A percentile compares a stretch with the other conserved stretches of the same genome.
Conservation (phyloP, 371 early-diverging fungal species). For the Actinomucor elegans region DNA sequence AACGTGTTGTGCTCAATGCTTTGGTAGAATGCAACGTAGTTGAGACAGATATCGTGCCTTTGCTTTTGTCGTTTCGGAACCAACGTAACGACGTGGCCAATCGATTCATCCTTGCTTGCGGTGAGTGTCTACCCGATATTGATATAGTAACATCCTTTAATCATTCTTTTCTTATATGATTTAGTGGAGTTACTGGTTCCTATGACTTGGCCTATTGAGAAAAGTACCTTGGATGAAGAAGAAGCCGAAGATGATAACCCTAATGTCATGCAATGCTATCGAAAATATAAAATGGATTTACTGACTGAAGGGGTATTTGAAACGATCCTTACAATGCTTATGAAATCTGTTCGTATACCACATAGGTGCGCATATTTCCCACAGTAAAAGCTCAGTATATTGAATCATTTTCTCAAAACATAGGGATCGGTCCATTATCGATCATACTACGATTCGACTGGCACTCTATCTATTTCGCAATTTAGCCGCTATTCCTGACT, state of each 20-base stretch:
- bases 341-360: slow-evolving; percentile 55
- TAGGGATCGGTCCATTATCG: slow-evolving; percentile 63
- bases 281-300: slow-evolving; percentile 71
- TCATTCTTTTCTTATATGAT: background rate
- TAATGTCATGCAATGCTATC: slow-evolving; percentile 54
- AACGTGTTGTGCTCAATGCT: slow-evolving; percentile 61
- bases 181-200: slow-evolving; percentile 75
- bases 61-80: slow-evolving; percentile 60
- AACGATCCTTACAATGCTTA: slow-evolving; percentile 40
- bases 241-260: slow-evolving; percentile 53
- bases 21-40: slow-evolving; percentile 75
- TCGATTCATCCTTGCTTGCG: slow-evolving; percentile 59
- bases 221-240: slow-evolving; percentile 30
- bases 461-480: slow-evolving; percentile 80
- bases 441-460: slow-evolving; percentile 72
- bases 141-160: too few relatives aligned
- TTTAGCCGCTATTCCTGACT: slow-evolving; percentile 77
- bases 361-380: slow-evolving; percentile 41
- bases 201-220: slow-evolving; percentile 65
- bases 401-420: slow-evolving; percentile 4
- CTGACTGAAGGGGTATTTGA: slow-evolving; percentile 56
- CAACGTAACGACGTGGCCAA: slow-evolving; percentile 37
- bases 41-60: slow-evolving; percentile 77
- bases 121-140: slow-evolving; percentile 22
- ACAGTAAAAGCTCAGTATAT: too few relatives aligned